These are phyloP conservation scores for Beauveria bassiana DNA, from an alignment of 2,329 filamentous ascomycete genomes.

Conservation along the genomic window DNA sequence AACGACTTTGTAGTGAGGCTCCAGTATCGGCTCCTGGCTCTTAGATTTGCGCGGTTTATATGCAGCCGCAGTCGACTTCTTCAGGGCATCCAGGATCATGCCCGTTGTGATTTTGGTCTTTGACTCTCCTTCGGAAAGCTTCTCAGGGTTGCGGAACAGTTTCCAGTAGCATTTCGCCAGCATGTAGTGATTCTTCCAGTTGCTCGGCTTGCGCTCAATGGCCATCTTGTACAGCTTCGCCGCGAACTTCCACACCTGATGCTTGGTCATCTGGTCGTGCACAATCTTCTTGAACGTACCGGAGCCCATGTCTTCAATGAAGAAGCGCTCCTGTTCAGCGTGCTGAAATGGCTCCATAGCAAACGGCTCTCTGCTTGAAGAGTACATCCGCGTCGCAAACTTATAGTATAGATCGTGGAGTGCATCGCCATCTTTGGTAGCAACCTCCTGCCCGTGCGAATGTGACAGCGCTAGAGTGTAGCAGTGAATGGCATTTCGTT, in stretches of 20 bases:
- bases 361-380: conserved; percentile 54
- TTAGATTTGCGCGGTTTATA: conserved; percentile 45
- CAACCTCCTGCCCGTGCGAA: conserved; percentile 37
- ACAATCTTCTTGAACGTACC: conserved; percentile 45
- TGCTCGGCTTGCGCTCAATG: conserved; percentile 43
- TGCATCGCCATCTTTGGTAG: conserved; percentile 41
- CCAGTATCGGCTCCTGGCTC: conserved; percentile 69
- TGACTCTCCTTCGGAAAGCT: conserved; percentile 36
- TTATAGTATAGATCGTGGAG: conserved; percentile 52
- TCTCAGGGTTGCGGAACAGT: conserved; percentile 46
- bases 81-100: conserved; percentile 40
- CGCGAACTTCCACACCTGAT: conserved; percentile 55
- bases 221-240: conserved; percentile 49
- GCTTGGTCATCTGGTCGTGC: conserved; percentile 49
- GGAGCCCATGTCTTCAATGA: conserved; percentile 42
- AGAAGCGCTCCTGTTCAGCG: conserved; percentile 48
- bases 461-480: conserved; percentile 56
- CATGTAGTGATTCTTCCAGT: conserved; percentile 57
- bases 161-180: conserved; percentile 56
- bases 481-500: conserved; percentile 77
- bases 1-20: conserved; percentile 88
- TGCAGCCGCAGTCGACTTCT: conserved; percentile 43
- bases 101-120: conserved; percentile 24
- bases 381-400: conserved; percentile 54
- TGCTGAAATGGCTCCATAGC: conserved; percentile 55